Evolutionary conservation across 192 early-diverging fungal species (phyloP), one percentile per base, ranked within the genome.

Genomic region (Rhizoclosmatium globosum): DNA sequence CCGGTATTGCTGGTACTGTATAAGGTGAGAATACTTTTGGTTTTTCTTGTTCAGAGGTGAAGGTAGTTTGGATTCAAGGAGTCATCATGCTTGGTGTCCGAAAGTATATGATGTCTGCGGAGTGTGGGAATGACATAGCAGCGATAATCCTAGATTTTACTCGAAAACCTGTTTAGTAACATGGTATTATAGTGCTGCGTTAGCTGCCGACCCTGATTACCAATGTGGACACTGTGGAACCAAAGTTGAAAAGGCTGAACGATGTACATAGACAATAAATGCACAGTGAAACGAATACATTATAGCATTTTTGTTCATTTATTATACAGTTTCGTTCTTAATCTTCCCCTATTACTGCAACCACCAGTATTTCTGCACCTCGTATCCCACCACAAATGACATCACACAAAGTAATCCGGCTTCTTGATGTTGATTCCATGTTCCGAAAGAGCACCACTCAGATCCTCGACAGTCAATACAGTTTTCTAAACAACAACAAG

Each of bases 361-460:
- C 31, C 31, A 31, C 31, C 31, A 31, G 31, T 31, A 31, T 31
- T 31, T 31, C 31, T 31, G 31, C 31, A 31, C 31, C 11, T 56
- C 9, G 19, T 56, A 15, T 56, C 11, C 9, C 19, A 56, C 53
- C 53, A 53, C 6, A 53, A 53, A 53, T 17, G 50, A 53, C 9
- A 9, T 87, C 80, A 95, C 39, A 91, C 83, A 83, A 87, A 98
- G 84, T 96, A 97, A 21, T 99, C 96, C 6, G 96, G 98, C 72
- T 98, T 99, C 79, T 94, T 95, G 67, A 97, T 89, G 73, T 96
- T 97, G 68, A 99, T 92, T 47, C 98, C 98, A 69, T 98, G 95
- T 79, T 97, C 96, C 0, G 91, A 86, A 47, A 98, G 82, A 3
- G 96, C 98, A 19, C 92, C 90, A 4, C 94, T 89, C 60, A 99